Evolutionary conservation across 2,329 filamentous ascomycete species (phyloP).

Genomic region (Dendrostoma leiphaemia): DNA sequence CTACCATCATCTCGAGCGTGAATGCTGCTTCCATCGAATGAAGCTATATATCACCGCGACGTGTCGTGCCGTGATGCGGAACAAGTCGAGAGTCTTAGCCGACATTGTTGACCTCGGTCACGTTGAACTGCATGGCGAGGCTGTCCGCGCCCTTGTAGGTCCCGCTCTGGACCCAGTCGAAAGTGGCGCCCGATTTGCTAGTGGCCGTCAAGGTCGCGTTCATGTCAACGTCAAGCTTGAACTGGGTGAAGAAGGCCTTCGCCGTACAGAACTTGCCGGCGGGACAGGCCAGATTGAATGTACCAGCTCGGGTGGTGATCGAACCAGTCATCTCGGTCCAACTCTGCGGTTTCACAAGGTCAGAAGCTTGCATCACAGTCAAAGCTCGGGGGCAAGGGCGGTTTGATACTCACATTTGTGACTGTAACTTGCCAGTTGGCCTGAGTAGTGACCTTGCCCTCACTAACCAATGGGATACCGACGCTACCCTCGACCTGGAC

Average conservation of each 20-base stretch:
- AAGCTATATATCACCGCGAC: no score
- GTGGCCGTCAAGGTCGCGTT: slow-evolving; percentile 18
- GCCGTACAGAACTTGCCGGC: slow-evolving; percentile 19
- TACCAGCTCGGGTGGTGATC: slow-evolving; percentile 16
- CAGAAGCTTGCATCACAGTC: no score
- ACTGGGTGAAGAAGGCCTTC: slow-evolving; percentile 18
- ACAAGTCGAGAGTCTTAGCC: background rate
- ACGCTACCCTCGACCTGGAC: no score
- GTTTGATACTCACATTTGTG: slow-evolving; percentile 13
- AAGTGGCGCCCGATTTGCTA: slow-evolving; percentile 13
- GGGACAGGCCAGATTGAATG: slow-evolving; percentile 19
- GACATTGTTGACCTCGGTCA: slow-evolving; percentile 15
- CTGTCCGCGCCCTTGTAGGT: slow-evolving; percentile 16
- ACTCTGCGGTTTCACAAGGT: no score
- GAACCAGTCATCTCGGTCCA: no score
- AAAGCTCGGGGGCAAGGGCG: background rate
- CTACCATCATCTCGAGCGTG: no score
- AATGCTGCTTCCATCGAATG: no score
- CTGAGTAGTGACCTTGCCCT: slow-evolving; percentile 4
- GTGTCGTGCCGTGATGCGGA: no score
- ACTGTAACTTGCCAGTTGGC: slow-evolving; percentile 15
- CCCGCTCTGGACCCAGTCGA: slow-evolving; percentile 17
- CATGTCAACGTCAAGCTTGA: slow-evolving; percentile 20
- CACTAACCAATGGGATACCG: slow-evolving; percentile 13
- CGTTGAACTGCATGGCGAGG: slow-evolving; percentile 15